Evolutionary conservation across 108 stramenopile genomes (phyloP), one percentile per base, ranked within the genome.

Genomic region (Ochromonas danica): DNA sequence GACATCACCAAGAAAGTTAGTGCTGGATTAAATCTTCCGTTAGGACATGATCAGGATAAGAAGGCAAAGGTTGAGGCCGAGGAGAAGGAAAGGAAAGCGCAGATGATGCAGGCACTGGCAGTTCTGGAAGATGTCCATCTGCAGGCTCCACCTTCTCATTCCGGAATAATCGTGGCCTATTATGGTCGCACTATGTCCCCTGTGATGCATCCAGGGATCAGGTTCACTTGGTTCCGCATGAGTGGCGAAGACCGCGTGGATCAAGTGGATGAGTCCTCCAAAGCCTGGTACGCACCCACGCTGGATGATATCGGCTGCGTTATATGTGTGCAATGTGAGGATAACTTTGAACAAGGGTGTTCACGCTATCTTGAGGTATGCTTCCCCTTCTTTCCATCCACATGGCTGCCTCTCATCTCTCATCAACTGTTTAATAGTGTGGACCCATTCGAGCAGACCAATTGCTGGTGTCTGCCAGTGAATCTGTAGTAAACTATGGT

Each of bases 221-320:
- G 25, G 63, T 67, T 67, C 25, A 67, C 63, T 28, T 67, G 63
- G 63, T 67, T 31, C 63, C 3, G 63, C 6, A 67, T 67, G 63
- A 28, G 10, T 28, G 63, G 31, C 6, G 33, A 67, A 67, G 63
- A 67, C 35, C 17, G 25, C 6, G 35, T 67, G 3, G 17, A 31
- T 22, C 63, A 67, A 33, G 30, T 67, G 10, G 63, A 67, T 3
- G 63, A 67, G 31, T 67, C 63, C 10, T 36, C 27, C 6, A 28
- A 25, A 36, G 63, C 63, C 14, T 67, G 63, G 63, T 67, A 67
- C 25, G 63, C 63, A 67, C 63, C 63, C 3, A 35, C 63, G 17
- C 14, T 67, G 17, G 63, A 67, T 67, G 63, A 67, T 36, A 67
- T 67, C 63, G 35, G 35, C 31, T 31, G 63, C 25, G 25, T 36